Evolutionary conservation across 352 stramenopile species (phyloP).

Genomic region (Phytophthora sp.): DNA sequence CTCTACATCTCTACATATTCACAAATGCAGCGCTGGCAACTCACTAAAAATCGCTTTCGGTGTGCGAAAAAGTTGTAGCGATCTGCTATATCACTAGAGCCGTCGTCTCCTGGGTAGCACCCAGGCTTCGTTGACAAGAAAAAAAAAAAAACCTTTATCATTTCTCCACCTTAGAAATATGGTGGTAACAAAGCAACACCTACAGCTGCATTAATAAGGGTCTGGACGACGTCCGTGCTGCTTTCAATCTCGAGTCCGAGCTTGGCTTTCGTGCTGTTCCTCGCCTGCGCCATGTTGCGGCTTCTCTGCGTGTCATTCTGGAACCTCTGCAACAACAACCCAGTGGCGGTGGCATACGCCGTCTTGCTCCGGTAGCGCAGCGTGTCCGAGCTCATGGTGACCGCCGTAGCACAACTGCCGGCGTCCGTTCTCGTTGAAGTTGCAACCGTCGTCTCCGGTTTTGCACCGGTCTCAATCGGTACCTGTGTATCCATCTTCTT

Average conservation of each 20-base stretch:
- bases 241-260: neutral
- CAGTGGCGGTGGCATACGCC: constrained; percentile 6
- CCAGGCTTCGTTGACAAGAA: constrained; percentile 34
- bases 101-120: constrained; percentile 60
- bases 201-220: constrained; percentile 33
- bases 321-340: constrained; percentile 29
- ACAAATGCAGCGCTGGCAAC: no score
- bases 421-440: constrained; percentile 22
- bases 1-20: no score
- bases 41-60: constrained; percentile 61
- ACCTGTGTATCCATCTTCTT: no score
- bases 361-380: constrained; percentile 21
- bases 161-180: no score
- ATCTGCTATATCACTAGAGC: constrained; percentile 51
- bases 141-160: no score
- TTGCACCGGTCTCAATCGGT: neutral
- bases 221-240: constrained; percentile 20
- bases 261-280: neutral
- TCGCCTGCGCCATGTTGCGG: constrained; percentile 6
- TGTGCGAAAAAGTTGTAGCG: constrained; percentile 75
- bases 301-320: constrained; percentile 5
- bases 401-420: neutral
- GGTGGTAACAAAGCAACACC: no score
- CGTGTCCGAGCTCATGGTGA: constrained; percentile 19
- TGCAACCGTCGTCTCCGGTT: neutral